Conservation (phyloP, 2,329 filamentous ascomycete species). For the Colletotrichum sp. region DNA sequence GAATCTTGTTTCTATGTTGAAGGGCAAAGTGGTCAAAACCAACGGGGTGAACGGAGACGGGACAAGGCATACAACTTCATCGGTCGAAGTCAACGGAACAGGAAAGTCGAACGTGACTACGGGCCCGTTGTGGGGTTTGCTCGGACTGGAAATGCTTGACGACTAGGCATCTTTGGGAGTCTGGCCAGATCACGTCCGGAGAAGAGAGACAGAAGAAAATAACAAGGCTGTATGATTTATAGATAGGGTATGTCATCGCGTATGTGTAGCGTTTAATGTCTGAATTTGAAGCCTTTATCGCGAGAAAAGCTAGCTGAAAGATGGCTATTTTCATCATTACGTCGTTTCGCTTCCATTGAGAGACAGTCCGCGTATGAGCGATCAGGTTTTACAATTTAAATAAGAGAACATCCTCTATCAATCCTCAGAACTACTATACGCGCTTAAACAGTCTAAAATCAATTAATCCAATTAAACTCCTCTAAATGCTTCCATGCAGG, state of each 20-base stretch:
- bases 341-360: fast-evolving
- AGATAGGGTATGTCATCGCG: no score
- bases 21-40: not conserved
- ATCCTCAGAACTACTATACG: not conserved
- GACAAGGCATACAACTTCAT: not conserved
- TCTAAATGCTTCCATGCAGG: not conserved
- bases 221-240: no score
- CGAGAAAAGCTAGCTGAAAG: not conserved
- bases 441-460: not conserved
- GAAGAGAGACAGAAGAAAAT: no score
- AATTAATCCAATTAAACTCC: not conserved
- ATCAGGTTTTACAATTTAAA: fast-evolving
- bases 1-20: not conserved
- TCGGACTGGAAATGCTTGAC: not conserved
- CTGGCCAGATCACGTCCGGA: no score
- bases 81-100: not conserved
- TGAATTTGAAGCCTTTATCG: not conserved
- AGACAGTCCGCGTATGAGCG: not conserved
- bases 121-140: not conserved
- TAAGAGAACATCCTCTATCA: fast-evolving
- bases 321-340: not conserved
- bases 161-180: not conserved
- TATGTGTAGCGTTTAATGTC: not conserved
- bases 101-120: not conserved
- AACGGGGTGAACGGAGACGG: not conserved